These are phyloP conservation scores for Sporothrix sp. DNA, from an alignment of 2,329 filamentous ascomycete genomes.

Conservation along the genomic window DNA sequence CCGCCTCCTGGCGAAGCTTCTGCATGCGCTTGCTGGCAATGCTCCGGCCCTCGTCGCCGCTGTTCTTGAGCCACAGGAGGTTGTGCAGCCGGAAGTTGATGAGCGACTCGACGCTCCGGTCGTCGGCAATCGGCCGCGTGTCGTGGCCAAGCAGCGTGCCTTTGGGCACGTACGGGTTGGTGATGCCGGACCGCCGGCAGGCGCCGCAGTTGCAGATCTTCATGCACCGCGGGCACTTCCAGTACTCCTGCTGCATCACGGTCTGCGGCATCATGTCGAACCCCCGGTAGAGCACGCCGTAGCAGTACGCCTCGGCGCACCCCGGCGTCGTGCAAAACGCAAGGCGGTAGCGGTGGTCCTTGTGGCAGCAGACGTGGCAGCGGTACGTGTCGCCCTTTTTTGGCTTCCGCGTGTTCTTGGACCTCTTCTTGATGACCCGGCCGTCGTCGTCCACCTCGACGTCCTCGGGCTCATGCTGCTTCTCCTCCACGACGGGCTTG, in stretches of 20 bases:
- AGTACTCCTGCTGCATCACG: slow-evolving; percentile 69
- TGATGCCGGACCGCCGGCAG: slow-evolving; percentile 59
- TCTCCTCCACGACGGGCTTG: slow-evolving; percentile 44
- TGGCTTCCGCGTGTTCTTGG: slow-evolving; percentile 45
- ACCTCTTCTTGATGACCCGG: slow-evolving; percentile 52
- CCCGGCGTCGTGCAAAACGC: slow-evolving; percentile 62
- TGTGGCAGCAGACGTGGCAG: slow-evolving; percentile 78
- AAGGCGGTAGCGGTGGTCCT: slow-evolving; percentile 76
- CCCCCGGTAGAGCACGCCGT: slow-evolving; percentile 81
- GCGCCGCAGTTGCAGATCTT: slow-evolving; percentile 78
- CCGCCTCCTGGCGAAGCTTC: slow-evolving; percentile 44
- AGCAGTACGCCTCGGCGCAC: slow-evolving; percentile 76
- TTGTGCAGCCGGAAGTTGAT: slow-evolving; percentile 91
- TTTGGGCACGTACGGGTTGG: slow-evolving; percentile 73
- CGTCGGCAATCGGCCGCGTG: slow-evolving; percentile 81
- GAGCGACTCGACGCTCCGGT: slow-evolving; percentile 78
- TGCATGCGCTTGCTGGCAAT: slow-evolving; percentile 49
- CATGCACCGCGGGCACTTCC: slow-evolving; percentile 81
- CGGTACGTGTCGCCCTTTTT: slow-evolving; percentile 46
- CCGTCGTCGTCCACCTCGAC: slow-evolving; percentile 56
- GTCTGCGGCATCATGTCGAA: slow-evolving; percentile 83
- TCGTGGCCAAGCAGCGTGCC: slow-evolving; percentile 85
- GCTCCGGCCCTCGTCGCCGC: slow-evolving; percentile 48
- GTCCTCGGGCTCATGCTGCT: slow-evolving; percentile 39
- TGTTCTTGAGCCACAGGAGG: slow-evolving; percentile 63